A percentile compares a stretch with the other conserved stretches of the same genome.
Conservation (phyloP, 1,284 basidiomycete species). For the Puccinia novopanici region DNA sequence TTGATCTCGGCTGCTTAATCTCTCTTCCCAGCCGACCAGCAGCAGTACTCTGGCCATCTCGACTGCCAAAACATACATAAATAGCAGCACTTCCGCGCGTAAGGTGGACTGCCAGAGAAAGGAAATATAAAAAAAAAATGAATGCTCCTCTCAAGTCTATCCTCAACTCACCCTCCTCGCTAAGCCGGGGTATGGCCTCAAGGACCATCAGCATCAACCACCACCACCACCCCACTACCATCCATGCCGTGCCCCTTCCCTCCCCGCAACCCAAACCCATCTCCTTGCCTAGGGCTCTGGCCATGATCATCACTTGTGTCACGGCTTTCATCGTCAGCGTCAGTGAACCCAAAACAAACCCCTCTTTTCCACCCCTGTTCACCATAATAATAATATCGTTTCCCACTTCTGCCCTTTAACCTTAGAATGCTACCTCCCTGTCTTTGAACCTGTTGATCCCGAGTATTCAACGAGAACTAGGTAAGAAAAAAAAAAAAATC, state of each 20-base stretch:
- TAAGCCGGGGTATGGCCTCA: too few species aligned
- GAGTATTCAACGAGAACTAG: constrained; percentile 42
- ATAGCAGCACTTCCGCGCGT: too few species aligned
- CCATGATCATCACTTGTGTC: constrained; percentile 28
- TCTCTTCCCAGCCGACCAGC: too few species aligned
- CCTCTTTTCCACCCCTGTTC: not conserved
- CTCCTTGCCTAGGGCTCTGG: constrained; percentile 6
- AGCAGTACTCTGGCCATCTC: too few species aligned
- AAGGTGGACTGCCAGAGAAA: too few species aligned
- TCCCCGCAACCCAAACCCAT: not conserved
- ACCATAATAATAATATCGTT: not conserved
- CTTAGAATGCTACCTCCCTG: constrained; percentile 33
- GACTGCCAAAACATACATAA: too few species aligned
- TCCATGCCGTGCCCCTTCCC: not conserved
- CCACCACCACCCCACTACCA: not conserved
- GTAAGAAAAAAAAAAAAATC: not conserved
- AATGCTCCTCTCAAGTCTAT: not conserved
- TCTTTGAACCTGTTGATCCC: constrained; percentile 40
- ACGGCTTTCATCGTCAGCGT: constrained; percentile 41
- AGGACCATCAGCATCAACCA: not conserved
- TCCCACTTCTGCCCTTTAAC: not conserved
- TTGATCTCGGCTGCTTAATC: too few species aligned
- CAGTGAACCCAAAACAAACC: not conserved
- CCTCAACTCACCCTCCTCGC: not conserved
- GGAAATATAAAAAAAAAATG: too few species aligned